Percentiles rank a stretch among this genome's conserved stretches.
phyloP scores from a whole-genome alignment of 2,329 filamentous ascomycete species.

The Cryphonectria parasitica region DNA sequence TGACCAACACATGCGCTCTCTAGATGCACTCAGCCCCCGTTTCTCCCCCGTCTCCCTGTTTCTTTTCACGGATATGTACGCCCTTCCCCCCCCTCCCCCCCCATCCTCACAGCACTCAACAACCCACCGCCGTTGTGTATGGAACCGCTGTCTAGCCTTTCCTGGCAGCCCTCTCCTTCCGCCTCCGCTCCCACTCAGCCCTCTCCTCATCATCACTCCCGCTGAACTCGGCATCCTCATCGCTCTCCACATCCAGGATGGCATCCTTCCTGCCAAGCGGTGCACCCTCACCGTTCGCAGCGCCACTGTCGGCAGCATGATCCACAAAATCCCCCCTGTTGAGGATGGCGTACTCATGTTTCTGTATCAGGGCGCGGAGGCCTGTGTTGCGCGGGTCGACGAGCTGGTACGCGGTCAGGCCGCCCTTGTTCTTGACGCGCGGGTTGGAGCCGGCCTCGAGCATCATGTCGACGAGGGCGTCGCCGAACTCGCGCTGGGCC shows the following conservation, averaged over 20 bases:
- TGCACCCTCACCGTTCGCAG: constrained; percentile 30
- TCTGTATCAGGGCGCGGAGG: constrained; percentile 66
- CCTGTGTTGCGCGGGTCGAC: constrained; percentile 71
- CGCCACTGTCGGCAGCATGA: constrained; percentile 35
- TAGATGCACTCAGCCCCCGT: neutral
- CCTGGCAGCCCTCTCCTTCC: constrained; percentile 46
- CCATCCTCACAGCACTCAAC: neutral
- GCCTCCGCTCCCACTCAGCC: constrained; percentile 62
- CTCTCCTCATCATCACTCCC: constrained; percentile 68
- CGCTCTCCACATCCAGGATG: constrained; percentile 44
- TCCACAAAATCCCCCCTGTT: constrained; percentile 62
- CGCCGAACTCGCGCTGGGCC: constrained; percentile 66
- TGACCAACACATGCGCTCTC: neutral
- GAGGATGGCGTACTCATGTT: constrained; percentile 68
- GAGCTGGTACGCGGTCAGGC: constrained; percentile 72
- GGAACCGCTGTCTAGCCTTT: constrained; percentile 32
- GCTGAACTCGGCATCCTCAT: constrained; percentile 64
- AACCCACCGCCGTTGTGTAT: no score
- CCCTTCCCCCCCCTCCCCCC: no score
- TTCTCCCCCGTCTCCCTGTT: neutral
- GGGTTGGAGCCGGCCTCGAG: constrained; percentile 73
- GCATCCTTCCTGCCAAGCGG: constrained; percentile 33
- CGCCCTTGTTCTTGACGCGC: constrained; percentile 69
- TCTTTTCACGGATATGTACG: neutral
- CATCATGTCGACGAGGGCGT: constrained; percentile 75